These are phyloP conservation scores for Diplotaxis tenuifolia DNA, from an alignment of 345 rosid species.

Conservation along the genomic window DNA sequence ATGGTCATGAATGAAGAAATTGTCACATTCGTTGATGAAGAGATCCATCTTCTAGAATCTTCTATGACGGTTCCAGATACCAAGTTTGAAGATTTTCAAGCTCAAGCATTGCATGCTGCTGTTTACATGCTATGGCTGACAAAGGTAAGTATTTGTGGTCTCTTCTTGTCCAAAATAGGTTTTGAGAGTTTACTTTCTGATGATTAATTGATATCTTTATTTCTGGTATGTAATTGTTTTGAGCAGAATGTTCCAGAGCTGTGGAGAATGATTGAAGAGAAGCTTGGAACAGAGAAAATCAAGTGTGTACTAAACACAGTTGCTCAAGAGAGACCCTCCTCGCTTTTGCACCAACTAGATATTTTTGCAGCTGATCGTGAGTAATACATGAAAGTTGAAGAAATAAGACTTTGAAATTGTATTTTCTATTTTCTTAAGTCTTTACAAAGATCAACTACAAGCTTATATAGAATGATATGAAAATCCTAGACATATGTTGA, in stretches of 20 bases:
- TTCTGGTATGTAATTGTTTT: conserved; percentile 8
- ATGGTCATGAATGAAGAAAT: conserved; percentile 18
- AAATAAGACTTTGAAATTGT: no score
- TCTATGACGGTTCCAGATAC: conserved; percentile 51
- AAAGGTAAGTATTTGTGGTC: conserved; percentile 46
- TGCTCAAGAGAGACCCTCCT: conserved; percentile 47
- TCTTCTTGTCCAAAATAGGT: background rate
- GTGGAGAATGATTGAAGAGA: conserved; percentile 41
- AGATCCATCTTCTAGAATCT: conserved; percentile 51
- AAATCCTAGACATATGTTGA: no score
- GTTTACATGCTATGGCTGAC: conserved; percentile 67
- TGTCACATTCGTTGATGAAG: conserved; percentile 51
- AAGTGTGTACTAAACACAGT: conserved; percentile 36
- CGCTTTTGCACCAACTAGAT: conserved; percentile 37
- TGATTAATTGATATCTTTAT: background rate
- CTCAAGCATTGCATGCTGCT: conserved; percentile 61
- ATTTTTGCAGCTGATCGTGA: background rate
- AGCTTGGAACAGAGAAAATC: conserved; percentile 43
- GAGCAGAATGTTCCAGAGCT: conserved; percentile 53
- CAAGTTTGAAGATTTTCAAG: conserved; percentile 62
- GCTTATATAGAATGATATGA: no score
- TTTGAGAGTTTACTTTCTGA: background rate
- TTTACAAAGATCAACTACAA: no score
- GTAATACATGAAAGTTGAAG: no score
- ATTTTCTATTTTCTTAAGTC: no score